A percentile compares a stretch with the other conserved stretches of the same genome.
phyloP scores from a whole-genome alignment of 2,329 filamentous ascomycete genomes.

The Colletotrichum aenigma region DNA sequence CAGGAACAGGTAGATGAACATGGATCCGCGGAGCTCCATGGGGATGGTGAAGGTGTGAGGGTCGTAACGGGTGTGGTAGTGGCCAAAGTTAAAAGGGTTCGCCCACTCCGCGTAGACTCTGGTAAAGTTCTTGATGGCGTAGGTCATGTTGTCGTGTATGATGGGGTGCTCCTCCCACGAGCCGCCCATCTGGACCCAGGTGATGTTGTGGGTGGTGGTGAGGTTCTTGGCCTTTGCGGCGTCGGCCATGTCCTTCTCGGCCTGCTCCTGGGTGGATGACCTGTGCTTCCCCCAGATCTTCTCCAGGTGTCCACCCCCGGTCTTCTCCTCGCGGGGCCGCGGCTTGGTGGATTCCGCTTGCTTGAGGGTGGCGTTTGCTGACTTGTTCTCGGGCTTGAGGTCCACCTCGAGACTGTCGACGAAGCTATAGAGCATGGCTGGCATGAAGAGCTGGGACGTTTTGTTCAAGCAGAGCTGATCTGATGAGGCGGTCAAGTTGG shows the following conservation, averaged over 20 bases:
- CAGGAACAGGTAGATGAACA: conserved; percentile 44
- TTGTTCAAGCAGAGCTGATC: conserved; percentile 37
- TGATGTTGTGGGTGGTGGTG: conserved; percentile 35
- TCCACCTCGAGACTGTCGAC: conserved; percentile 21
- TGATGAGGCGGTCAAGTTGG: conserved; percentile 24
- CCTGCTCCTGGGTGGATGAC: not conserved
- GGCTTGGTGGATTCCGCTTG: not conserved
- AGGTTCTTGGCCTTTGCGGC: conserved; percentile 35
- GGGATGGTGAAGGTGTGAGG: conserved; percentile 46
- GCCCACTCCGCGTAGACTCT: conserved; percentile 42
- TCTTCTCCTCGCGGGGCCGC: not conserved
- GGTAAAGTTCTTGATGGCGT: conserved; percentile 42
- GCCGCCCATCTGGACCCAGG: conserved; percentile 41
- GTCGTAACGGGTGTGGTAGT: conserved; percentile 43
- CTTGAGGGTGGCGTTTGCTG: not conserved
- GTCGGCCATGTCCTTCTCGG: not conserved
- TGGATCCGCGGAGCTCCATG: conserved; percentile 44
- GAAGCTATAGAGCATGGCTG: conserved; percentile 31
- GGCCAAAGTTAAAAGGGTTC: conserved; percentile 43
- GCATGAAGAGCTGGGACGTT: conserved; percentile 31
- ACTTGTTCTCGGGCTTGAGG: not conserved
- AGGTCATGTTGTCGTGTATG: conserved; percentile 40
- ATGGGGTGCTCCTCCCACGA: conserved; percentile 46
- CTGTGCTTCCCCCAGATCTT: not conserved
- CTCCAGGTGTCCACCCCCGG: not conserved